These are phyloP conservation scores for Terfezia claveryi DNA, from an alignment of 495 filamentous ascomycete genomes.

Conservation along the genomic window DNA sequence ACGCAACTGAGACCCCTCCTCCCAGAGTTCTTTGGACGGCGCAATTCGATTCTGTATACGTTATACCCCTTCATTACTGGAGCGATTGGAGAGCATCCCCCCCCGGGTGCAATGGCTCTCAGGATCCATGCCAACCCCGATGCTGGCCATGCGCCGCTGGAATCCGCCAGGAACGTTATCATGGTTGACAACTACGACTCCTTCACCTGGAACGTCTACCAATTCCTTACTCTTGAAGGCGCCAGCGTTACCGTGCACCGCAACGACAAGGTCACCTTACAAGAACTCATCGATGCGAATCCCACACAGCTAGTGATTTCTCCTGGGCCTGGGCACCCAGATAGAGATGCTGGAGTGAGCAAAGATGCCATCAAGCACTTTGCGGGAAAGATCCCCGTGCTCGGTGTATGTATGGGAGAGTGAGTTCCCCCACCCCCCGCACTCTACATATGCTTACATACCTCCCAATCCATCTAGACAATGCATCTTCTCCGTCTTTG, in stretches of 20 bases:
- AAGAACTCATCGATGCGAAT: constrained; percentile 56
- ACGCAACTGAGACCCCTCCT: no score
- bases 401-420: constrained; percentile 97
- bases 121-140: constrained; percentile 22
- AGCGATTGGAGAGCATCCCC: no score
- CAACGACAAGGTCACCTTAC: constrained; percentile 74
- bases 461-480: constrained; percentile 28
- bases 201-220: constrained; percentile 97
- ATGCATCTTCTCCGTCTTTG: constrained; percentile 83
- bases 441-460: neutral
- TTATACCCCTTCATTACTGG: no score
- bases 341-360: constrained; percentile 75
- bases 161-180: constrained; percentile 69
- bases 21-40: no score
- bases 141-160: constrained; percentile 37
- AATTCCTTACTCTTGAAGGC: constrained; percentile 87
- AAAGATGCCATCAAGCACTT: constrained; percentile 79
- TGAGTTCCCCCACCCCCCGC: constrained; percentile 24
- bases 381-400: constrained; percentile 85
- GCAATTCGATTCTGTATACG: no score
- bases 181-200: constrained; percentile 99
- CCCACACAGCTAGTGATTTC: constrained; percentile 90
- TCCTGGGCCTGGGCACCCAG: constrained; percentile 81
- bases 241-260: constrained; percentile 70
- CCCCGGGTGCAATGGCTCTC: neutral